Evolutionary conservation across 1,284 basidiomycete genomes (phyloP).

Genomic region (Agaricales sp.): DNA sequence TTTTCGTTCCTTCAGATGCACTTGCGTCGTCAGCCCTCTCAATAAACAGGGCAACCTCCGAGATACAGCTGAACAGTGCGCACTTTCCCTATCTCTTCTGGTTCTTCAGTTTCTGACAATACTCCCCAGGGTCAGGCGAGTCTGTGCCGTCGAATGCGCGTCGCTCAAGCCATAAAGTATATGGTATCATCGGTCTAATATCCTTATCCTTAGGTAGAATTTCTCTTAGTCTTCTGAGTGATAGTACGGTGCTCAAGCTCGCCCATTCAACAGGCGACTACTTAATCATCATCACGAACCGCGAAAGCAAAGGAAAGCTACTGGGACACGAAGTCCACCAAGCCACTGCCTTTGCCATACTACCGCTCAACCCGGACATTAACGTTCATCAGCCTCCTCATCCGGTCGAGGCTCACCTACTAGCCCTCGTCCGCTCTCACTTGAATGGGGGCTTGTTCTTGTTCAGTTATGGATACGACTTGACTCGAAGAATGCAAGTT

Average conservation of each 20-base stretch:
- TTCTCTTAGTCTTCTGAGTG: slow-evolving; percentile 1
- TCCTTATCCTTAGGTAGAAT: slow-evolving; percentile 76
- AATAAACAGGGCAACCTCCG: slow-evolving; percentile 60
- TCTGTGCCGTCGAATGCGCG: slow-evolving; percentile 41
- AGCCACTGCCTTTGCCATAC: slow-evolving; percentile 86
- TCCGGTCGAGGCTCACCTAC: slow-evolving; percentile 81
- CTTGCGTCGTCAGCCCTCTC: slow-evolving; percentile 54
- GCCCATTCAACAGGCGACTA: slow-evolving; percentile 67
- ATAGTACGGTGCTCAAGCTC: slow-evolving; percentile 4
- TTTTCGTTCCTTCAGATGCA: slow-evolving; percentile 55
- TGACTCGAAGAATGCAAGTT: slow-evolving; percentile 83
- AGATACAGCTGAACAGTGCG: slow-evolving; percentile 62
- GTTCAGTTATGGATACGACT: slow-evolving; percentile 88
- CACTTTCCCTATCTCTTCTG: slow-evolving; percentile 6
- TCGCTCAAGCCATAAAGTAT: slow-evolving; percentile 53
- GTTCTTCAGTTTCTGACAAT: slow-evolving; percentile 9
- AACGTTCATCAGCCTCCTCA: slow-evolving; percentile 63
- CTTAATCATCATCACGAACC: slow-evolving; percentile 81
- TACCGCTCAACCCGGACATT: slow-evolving; percentile 69
- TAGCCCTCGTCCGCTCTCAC: slow-evolving; percentile 83
- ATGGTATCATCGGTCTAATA: slow-evolving; percentile 83
- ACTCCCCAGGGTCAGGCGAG: slow-evolving; percentile 40
- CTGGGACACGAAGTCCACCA: slow-evolving; percentile 83
- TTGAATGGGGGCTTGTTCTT: slow-evolving; percentile 74
- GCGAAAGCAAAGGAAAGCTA: slow-evolving; percentile 71